Base-by-base conservation (phyloP, 2,329 filamentous ascomycete species). In the Alternaria burnsii region DNA sequence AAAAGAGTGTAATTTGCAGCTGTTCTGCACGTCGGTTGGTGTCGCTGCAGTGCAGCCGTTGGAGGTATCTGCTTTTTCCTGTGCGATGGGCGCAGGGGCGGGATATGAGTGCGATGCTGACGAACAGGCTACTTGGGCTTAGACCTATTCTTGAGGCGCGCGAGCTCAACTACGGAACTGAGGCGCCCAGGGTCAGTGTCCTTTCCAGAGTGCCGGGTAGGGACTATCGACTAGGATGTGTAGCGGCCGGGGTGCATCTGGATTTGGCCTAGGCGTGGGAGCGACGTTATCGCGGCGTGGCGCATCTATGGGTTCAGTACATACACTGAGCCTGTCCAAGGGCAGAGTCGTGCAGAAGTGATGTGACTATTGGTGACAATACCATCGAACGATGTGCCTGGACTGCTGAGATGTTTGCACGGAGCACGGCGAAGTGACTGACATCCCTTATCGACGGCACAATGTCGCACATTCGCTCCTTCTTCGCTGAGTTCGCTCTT, bases 21-120 rank as follows among this genome's bases (percentile, higher is more conserved):
- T 41, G 59, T 58, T 59, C 68, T 69, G 69, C 68, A 63, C 58
- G 62, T 61, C 61, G 55, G 62, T 58, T 30, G 64, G 55, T 66
- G 63, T 61, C 44, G 68, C 58, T 57, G 65, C 58, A 48, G 56
- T 60, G 61, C 60, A 56, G 61, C 43, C 52, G 61, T 51, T 26
- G 50, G 40, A 36, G 42, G 28, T 26, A 22, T 47, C 34, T 59
- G 40, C 59, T 56, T 58, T 52, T 58, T 55, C 20, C 26, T 34
- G 44, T 52, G 43, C 34, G 41, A 48, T 46, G 55, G 42, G 42
- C 22, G 41, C 53, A 43, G 53, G 48, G 28, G 43, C 36, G 53
- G 55, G 57, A 55, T 59, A 58, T 59, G 56, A 55, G 28, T 59
- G 47, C 16, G 47, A 30, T 58, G 58, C 59, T 61, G 55, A 64